These are phyloP conservation scores for Alternaria conjuncta DNA, from an alignment of 2,329 filamentous ascomycete genomes.

Conservation along the genomic window DNA sequence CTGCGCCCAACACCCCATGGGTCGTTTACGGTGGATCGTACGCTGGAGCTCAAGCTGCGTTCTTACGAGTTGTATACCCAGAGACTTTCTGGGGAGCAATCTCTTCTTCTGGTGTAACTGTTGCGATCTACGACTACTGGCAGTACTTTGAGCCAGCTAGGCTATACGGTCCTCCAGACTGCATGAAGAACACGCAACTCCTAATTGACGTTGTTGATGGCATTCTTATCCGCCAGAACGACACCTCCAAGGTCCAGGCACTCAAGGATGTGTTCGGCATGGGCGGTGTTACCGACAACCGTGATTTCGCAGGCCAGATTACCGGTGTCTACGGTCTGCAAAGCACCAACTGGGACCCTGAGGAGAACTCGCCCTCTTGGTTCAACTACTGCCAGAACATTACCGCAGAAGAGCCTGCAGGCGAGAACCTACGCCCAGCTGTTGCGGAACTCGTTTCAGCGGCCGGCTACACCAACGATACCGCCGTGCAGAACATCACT, in stretches of 20 bases:
- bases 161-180: constrained; percentile 64
- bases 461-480: constrained; percentile 56
- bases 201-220: constrained; percentile 65
- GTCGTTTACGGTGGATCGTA: constrained; percentile 87
- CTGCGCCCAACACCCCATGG: constrained; percentile 69
- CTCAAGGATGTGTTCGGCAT: constrained; percentile 64
- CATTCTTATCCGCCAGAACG: constrained; percentile 59
- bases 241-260: constrained; percentile 49
- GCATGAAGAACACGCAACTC: constrained; percentile 69
- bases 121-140: constrained; percentile 80
- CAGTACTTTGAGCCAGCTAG: constrained; percentile 67
- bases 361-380: constrained; percentile 57
- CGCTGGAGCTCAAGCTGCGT: constrained; percentile 78
- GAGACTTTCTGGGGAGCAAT: constrained; percentile 81
- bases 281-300: constrained; percentile 54
- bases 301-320: constrained; percentile 62
- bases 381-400: constrained; percentile 61
- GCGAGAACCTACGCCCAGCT: constrained; percentile 42
- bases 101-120: constrained; percentile 78
- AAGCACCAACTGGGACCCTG: constrained; percentile 63
- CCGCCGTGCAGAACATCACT: constrained; percentile 56
- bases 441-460: constrained; percentile 55
- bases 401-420: constrained; percentile 50
- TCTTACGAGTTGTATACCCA: constrained; percentile 77
- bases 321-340: constrained; percentile 61